Percentiles rank a stretch among this genome's conserved stretches.
phyloP scores from a whole-genome alignment of 2,329 filamentous ascomycete species.

The Myriosclerotinia duriaeana region DNA sequence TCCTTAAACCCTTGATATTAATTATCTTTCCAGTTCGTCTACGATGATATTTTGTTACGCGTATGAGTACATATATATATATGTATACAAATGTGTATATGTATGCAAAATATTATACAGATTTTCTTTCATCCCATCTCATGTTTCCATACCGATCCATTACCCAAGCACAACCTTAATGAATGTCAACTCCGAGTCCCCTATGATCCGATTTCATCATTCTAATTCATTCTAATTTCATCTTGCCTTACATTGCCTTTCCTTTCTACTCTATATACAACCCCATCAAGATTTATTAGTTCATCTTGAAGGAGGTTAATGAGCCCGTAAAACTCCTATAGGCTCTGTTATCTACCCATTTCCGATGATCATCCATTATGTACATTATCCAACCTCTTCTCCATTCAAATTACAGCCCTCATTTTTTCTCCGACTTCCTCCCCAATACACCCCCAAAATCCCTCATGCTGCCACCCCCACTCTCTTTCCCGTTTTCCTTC shows the following conservation, averaged over 20 bases:
- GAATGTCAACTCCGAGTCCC: too few species aligned
- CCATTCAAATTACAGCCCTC: background rate
- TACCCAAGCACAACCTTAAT: too few species aligned
- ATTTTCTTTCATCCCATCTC: too few species aligned
- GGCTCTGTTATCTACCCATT: background rate
- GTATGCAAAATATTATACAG: too few species aligned
- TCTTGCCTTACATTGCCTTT: background rate
- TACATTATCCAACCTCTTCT: background rate
- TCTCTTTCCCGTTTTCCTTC: background rate
- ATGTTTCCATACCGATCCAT: too few species aligned
- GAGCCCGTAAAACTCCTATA: background rate
- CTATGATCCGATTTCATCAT: background rate
- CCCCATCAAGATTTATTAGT: background rate
- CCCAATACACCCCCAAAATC: conserved; percentile 5
- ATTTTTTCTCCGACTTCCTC: conserved; percentile 6
- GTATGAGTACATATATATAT: too few species aligned
- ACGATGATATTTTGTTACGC: too few species aligned
- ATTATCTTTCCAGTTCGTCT: too few species aligned
- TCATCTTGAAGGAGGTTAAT: background rate
- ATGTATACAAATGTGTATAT: too few species aligned
- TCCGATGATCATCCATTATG: background rate
- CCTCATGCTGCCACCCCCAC: background rate
- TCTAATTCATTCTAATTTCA: background rate
- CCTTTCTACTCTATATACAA: background rate
- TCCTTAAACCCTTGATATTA: too few species aligned